phyloP scores from a whole-genome alignment of 805 yeast genomes.

The Teunomyces lycoperdinae region DNA sequence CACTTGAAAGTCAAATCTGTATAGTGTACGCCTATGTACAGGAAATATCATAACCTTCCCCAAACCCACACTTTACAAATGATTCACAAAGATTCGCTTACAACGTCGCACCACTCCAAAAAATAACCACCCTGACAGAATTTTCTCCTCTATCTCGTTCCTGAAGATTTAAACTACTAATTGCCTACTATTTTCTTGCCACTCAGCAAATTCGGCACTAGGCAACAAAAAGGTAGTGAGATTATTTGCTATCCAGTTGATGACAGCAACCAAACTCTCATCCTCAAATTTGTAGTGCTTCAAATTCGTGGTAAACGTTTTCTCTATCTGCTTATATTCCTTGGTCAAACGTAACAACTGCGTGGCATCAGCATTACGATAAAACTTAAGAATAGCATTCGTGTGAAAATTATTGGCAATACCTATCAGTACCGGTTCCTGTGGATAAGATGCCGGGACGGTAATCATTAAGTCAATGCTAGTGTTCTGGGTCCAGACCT shows the following conservation, averaged over 20 bases:
- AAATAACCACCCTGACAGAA: not conserved
- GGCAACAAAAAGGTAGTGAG: slow-evolving; percentile 17
- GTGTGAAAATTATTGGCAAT: slow-evolving; percentile 31
- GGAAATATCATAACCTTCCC: not conserved
- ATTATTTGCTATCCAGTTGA: slow-evolving; percentile 34
- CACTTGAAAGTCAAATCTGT: not conserved
- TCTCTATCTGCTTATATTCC: slow-evolving; percentile 27
- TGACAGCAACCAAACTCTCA: slow-evolving; percentile 19
- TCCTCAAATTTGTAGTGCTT: slow-evolving; percentile 12
- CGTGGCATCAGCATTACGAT: slow-evolving; percentile 9
- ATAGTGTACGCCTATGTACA: not conserved
- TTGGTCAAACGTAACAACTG: slow-evolving; percentile 15
- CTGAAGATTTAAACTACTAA: not conserved
- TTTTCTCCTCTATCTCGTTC: not conserved
- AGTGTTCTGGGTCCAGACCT: slow-evolving; percentile 25
- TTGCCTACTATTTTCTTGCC: not conserved
- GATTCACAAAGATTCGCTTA: not conserved
- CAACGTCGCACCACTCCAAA: not conserved
- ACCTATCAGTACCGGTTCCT: slow-evolving; percentile 16
- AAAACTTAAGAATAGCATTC: slow-evolving; percentile 25
- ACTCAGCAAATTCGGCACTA: slow-evolving; percentile 1
- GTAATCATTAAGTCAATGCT: slow-evolving; percentile 29
- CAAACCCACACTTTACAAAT: not conserved
- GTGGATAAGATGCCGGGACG: slow-evolving; percentile 35
- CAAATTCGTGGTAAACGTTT: slow-evolving; percentile 14